Evolutionary conservation across 1,139 yeast genomes (phyloP).

Genomic region (Debaryomycetaceae sp.): DNA sequence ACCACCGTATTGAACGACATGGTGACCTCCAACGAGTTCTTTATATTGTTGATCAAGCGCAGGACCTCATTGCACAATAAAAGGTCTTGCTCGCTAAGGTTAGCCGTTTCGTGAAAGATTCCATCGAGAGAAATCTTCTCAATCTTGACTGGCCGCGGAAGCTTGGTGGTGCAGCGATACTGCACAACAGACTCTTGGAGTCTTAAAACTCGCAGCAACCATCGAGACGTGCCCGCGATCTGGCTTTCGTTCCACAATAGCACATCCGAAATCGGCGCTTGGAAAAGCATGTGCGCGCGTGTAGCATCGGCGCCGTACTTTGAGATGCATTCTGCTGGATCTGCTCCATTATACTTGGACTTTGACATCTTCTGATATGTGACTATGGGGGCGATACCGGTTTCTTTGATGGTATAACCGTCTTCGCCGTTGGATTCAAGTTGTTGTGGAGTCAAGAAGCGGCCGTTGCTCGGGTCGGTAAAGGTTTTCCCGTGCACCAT

Average conservation of each 20-base stretch:
- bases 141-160: background rate
- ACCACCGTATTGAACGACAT: slow-evolving; percentile 73
- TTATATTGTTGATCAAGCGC: slow-evolving; percentile 35
- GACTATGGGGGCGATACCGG: slow-evolving; percentile 43
- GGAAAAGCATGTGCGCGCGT: slow-evolving; percentile 88
- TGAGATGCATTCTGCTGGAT: slow-evolving; percentile 68
- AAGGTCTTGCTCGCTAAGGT: slow-evolving; percentile 25
- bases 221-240: slow-evolving; percentile 77
- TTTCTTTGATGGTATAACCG: slow-evolving; percentile 34
- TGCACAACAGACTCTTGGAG: slow-evolving; percentile 9
- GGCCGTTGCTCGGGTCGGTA: slow-evolving; percentile 59
- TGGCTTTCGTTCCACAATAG: slow-evolving; percentile 85
- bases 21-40: slow-evolving; percentile 47
- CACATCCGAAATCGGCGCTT: slow-evolving; percentile 77
- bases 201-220: slow-evolving; percentile 59
- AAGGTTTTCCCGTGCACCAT: slow-evolving; percentile 94
- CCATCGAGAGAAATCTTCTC: background rate
- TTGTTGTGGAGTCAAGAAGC: slow-evolving; percentile 72
- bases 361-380: slow-evolving; percentile 91
- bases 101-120: slow-evolving; percentile 16
- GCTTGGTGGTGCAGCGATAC: slow-evolving; percentile 2
- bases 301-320: slow-evolving; percentile 90
- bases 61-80: slow-evolving; percentile 49
- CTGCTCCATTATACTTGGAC: slow-evolving; percentile 89
- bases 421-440: slow-evolving; percentile 30